A percentile compares a stretch with the other conserved stretches of the same genome.
These are phyloP conservation scores for Esteya vermicola DNA, from an alignment of 2,329 filamentous ascomycete species.

Conservation along the genomic window DNA sequence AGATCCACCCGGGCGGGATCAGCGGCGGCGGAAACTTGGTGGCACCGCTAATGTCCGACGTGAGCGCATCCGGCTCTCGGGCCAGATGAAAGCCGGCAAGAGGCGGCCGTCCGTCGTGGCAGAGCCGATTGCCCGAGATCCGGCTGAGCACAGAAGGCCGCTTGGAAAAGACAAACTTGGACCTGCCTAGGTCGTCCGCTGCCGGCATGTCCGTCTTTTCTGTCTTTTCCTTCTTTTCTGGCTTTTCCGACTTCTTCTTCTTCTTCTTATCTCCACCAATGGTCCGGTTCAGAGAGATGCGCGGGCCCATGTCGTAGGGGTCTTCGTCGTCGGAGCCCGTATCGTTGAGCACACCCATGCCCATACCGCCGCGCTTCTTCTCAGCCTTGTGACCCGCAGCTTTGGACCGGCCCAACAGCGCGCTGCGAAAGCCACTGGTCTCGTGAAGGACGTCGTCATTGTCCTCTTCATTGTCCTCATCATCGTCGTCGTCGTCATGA, in stretches of 20 bases:
- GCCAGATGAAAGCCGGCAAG: conserved; percentile 69
- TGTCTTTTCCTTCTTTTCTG: background rate
- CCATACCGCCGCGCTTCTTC: conserved; percentile 43
- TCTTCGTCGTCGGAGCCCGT: conserved; percentile 92
- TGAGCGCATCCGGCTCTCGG: conserved; percentile 30
- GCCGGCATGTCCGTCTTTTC: too few species aligned
- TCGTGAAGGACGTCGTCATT: conserved; percentile 30
- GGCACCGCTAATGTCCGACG: conserved; percentile 26
- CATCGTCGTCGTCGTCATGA: conserved; percentile 27
- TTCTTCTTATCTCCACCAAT: conserved; percentile 75
- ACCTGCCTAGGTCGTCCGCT: conserved; percentile 30
- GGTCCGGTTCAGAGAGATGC: conserved; percentile 71
- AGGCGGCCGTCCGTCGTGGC: conserved; percentile 69
- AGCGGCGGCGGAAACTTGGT: conserved; percentile 46
- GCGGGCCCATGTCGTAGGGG: conserved; percentile 81
- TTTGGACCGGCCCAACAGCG: conserved; percentile 12
- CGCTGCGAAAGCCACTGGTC: conserved; percentile 7
- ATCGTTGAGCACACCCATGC: conserved; percentile 81
- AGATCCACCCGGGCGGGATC: conserved; percentile 63
- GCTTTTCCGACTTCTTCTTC: conserved; percentile 37
- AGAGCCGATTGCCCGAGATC: conserved; percentile 50
- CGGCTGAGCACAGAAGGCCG: conserved; percentile 36
- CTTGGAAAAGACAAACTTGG: conserved; percentile 51
- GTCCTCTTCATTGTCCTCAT: conserved; percentile 29
- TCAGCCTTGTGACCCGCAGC: conserved; percentile 33